Evolutionary conservation across 495 filamentous ascomycete species (phyloP), one percentile per base, ranked within the genome.

Genomic region (Cercophora newfieldiana): DNA sequence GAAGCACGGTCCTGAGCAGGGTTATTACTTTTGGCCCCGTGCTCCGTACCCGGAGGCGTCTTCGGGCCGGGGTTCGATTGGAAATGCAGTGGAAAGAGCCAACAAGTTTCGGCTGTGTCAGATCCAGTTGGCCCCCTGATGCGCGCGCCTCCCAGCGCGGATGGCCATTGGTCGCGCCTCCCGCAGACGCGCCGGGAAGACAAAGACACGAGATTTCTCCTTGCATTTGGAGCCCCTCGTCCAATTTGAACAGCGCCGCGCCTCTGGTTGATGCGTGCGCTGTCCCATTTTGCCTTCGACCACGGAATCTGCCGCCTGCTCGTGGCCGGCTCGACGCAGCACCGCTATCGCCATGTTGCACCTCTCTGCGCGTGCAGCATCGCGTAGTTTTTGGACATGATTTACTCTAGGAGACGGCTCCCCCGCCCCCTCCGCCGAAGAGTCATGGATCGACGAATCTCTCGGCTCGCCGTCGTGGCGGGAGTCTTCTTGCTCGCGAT

Each of bases 361-460:
- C 16, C 29, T 16, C n/a, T 25, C 2, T 19, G 16, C 57, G 28
- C 22, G 28, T 21, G 28, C 57, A 22, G 31, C 49, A 53, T 22
- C 6, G 19, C 19, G 49, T 7, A 22, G 24, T 22, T 25, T 22
- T 8, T 19, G 49, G 6, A 53, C 48, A 51, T 51, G n/a, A 53
- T 22, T 10, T 53, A 53, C 4, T 19, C 18, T 2, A 6, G 19
- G 6, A 53, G 24, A 53, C 30, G 30, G 57, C 21, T 44, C 28
- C 57, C 28, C 37, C 57, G 57, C 57, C 33, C 57, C 3, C 57
- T 59, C 28, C 57, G 57, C 57, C 30, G 57, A 59, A 50, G 54
- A 30, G 58, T 59, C 25, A 7, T 58, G 21, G 59, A 62, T 44
- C 59, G 37, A 10, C 70, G 72, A 25, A 68, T 67, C 19, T 58